Conservation (phyloP, 2,329 filamentous ascomycete species). For the Exophiala sp. region DNA sequence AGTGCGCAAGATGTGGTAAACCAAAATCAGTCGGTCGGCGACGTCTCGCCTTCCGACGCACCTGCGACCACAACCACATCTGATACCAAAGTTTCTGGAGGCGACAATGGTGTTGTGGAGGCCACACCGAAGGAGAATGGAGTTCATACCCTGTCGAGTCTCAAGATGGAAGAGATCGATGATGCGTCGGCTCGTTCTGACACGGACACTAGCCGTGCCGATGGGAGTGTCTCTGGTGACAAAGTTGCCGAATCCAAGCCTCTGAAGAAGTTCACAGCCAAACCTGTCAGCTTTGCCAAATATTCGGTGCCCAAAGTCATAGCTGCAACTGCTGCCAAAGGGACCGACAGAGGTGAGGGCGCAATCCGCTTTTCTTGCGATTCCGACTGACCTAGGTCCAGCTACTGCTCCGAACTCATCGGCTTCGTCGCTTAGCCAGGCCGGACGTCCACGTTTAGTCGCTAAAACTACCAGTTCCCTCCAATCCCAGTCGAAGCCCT, state of each 20-base stretch:
- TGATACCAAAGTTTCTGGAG: constrained; percentile 32
- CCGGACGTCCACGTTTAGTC: constrained; percentile 55
- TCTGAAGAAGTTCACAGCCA: constrained; percentile 59
- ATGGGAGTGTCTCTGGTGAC: constrained; percentile 38
- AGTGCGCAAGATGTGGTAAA: constrained; percentile 66
- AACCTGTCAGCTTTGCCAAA: constrained; percentile 61
- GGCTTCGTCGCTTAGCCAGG: constrained; percentile 37
- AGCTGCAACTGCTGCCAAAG: constrained; percentile 47
- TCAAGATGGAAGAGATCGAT: constrained; percentile 25
- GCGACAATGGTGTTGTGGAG: constrained; percentile 42
- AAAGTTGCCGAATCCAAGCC: constrained; percentile 43
- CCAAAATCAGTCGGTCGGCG: constrained; percentile 62
- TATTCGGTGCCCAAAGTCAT: constrained; percentile 59
- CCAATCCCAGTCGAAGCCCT: constrained; percentile 46
- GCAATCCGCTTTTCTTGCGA: background rate
- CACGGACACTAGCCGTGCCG: constrained; percentile 54
- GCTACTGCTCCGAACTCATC: constrained; percentile 37
- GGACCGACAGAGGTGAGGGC: constrained; percentile 50
- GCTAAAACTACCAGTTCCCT: constrained; percentile 55
- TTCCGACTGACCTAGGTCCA: constrained; percentile 16
- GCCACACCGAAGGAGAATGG: constrained; percentile 39
- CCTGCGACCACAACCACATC: constrained; percentile 55
- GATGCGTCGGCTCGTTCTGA: constrained; percentile 54
- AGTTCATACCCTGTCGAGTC: constrained; percentile 32
- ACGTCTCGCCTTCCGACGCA: constrained; percentile 58